These are phyloP conservation scores for Fusarium sp. DNA, from an alignment of 2,329 filamentous ascomycete species.

Conservation along the genomic window DNA sequence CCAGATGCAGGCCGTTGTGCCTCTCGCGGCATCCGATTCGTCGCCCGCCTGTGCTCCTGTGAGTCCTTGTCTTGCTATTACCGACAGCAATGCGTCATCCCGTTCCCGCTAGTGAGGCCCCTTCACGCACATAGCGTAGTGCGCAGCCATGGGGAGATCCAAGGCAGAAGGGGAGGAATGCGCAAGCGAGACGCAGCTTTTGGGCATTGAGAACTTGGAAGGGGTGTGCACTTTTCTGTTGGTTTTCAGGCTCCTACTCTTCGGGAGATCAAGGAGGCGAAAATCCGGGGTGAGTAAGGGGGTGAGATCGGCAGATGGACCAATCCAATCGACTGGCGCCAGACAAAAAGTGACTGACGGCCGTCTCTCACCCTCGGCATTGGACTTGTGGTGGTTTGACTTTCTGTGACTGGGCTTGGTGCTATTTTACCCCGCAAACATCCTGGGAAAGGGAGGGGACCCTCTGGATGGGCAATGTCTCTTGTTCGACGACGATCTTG, in stretches of 20 bases:
- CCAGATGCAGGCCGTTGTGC: constrained; percentile 6
- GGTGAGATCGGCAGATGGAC: constrained; percentile 12
- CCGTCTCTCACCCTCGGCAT: constrained; percentile 1
- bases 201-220: constrained; percentile 1
- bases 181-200: neutral
- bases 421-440: constrained; percentile 30
- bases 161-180: neutral
- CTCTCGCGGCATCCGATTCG: constrained; percentile 37
- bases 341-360: neutral
- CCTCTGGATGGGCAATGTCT: constrained; percentile 5
- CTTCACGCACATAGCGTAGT: neutral
- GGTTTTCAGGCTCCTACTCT: neutral
- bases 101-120: constrained; percentile 35
- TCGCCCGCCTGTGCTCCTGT: constrained; percentile 11
- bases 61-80: constrained; percentile 27
- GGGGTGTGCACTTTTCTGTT: neutral
- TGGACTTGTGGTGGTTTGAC: constrained; percentile 11
- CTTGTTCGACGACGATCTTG: constrained; percentile 19
- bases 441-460: constrained; percentile 12
- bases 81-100: constrained; percentile 47
- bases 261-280: constrained; percentile 7
- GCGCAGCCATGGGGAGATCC: constrained; percentile 4
- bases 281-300: constrained; percentile 24
- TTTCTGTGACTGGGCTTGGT: constrained; percentile 1
- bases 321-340: neutral